Base-by-base conservation (phyloP, 805 yeast species). In the Kregervanrija pseudodelftensis region DNA sequence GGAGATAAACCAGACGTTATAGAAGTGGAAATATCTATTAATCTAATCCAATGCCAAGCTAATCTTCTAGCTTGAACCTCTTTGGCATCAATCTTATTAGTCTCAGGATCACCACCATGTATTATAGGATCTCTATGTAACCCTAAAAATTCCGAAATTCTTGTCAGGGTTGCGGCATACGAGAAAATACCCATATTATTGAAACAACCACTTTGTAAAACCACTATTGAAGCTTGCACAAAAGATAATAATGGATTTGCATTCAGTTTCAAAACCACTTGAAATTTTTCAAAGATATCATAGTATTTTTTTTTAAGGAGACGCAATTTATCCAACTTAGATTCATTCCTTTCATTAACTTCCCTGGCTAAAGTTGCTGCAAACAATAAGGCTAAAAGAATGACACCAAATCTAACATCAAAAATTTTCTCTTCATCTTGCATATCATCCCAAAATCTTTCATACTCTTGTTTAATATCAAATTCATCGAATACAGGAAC, bases 121-220 rank as follows among this genome's bases (percentile, higher is more conserved):
- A 49, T 9, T 9, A 47, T 8, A 3, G 53, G 51, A 36, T 50
- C 53, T 41, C 51, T 35, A 40, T 45, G 53, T 10, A 50, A 15
- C 1, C 53, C 51, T 49, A 50, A 47, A 15, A 39, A 47, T 40
- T 47, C 53, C 2, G 53, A 49, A 11, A 45, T 46, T 16, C 53
- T 43, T 2, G 53, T 30, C 15, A 50, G 37, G 4, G 43, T 42
- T 9, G 51, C 48, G 11, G 53, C 48, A 17, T 41, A 45, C 2
- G 53, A 36, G 37, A 47, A 47, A 14, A 48, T 28, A 1, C 49
- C 53, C 16, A 47, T 37, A 39, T 47, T 41, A 35, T 47, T 45
- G 10, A 47, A 42, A 32, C 41, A 36, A 14, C 51, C 44, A 11
- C 46, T 47, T 12, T 43, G 46, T 16, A 30, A 41, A 10, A 50